Evolutionary conservation across 2,329 filamentous ascomycete genomes (phyloP).

Genomic region (Phoma herbarum): DNA sequence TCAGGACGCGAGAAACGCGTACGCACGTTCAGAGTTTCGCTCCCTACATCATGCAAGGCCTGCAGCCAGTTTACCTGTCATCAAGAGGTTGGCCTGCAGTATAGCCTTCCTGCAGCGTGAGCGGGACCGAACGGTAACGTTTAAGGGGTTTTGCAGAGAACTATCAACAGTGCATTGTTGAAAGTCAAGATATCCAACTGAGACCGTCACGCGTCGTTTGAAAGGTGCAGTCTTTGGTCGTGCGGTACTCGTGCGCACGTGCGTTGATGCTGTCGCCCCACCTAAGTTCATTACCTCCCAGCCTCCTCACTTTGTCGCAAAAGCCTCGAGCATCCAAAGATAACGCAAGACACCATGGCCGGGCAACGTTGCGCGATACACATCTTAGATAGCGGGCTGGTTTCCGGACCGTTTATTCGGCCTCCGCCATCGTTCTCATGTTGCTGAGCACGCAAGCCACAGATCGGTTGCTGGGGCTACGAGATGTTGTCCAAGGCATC

Average conservation of each 20-base stretch:
- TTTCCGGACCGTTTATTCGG: constrained; percentile 1
- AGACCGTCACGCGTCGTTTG: background rate
- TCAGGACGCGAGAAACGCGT: no score
- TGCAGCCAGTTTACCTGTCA: no score
- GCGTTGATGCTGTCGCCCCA: constrained; percentile 12
- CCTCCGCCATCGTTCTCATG: constrained; percentile 10
- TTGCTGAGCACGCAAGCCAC: constrained; percentile 9
- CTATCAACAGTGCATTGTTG: background rate
- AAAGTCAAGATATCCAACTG: background rate
- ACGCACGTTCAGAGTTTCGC: no score
- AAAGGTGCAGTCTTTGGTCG: background rate
- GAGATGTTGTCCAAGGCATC: constrained; percentile 25
- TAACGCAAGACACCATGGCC: background rate
- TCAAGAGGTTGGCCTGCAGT: background rate
- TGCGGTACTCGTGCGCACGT: constrained; percentile 13
- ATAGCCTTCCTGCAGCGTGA: background rate
- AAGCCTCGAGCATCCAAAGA: background rate
- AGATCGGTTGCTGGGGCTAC: constrained; percentile 18
- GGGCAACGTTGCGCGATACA: background rate
- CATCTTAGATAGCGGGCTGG: background rate
- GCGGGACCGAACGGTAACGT: background rate
- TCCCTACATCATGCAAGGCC: no score
- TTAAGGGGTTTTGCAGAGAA: background rate
- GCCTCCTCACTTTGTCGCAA: constrained; percentile 17
- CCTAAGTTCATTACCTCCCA: constrained; percentile 2